A percentile compares a stretch with the other conserved stretches of the same genome.
Conservation (phyloP, 2,329 filamentous ascomycete species). For the Chaetomium sp. region DNA sequence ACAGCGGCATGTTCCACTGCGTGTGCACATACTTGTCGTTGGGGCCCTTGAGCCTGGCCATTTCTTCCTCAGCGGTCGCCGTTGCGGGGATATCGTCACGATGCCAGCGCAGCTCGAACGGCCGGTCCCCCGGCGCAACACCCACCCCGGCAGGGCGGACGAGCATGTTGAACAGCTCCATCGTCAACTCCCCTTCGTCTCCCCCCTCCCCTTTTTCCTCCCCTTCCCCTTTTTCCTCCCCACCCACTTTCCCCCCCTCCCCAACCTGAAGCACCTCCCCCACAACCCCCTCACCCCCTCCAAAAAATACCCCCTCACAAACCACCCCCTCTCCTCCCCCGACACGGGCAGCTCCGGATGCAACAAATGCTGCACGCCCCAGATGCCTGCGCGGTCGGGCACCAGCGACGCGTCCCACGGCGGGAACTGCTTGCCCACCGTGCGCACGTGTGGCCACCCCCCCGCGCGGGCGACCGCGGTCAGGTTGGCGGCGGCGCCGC, state of each 20-base stretch:
- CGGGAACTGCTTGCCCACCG: constrained; percentile 86
- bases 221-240: neutral
- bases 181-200: constrained; percentile 65
- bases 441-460: constrained; percentile 78
- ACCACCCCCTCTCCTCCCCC: constrained; percentile 56
- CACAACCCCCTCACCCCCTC: constrained; percentile 60
- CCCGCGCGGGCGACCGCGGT: constrained; percentile 67
- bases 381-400: constrained; percentile 64
- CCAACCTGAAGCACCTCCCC: constrained; percentile 58
- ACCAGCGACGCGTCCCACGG: constrained; percentile 69
- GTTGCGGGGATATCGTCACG: constrained; percentile 76
- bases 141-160: constrained; percentile 62
- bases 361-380: constrained; percentile 85
- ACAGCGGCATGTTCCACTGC: constrained; percentile 86
- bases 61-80: constrained; percentile 68
- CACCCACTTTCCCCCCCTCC: neutral
- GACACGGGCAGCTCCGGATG: constrained; percentile 69
- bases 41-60: constrained; percentile 56
- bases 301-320: constrained; percentile 73
- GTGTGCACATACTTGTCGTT: constrained; percentile 54
- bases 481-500: constrained; percentile 59
- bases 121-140: constrained; percentile 40
- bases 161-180: constrained; percentile 88
- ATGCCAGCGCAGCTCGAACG: constrained; percentile 82
- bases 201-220: constrained; percentile 37